Base-by-base conservation (phyloP, 805 yeast genomes). In the Ogataea saltuana region DNA sequence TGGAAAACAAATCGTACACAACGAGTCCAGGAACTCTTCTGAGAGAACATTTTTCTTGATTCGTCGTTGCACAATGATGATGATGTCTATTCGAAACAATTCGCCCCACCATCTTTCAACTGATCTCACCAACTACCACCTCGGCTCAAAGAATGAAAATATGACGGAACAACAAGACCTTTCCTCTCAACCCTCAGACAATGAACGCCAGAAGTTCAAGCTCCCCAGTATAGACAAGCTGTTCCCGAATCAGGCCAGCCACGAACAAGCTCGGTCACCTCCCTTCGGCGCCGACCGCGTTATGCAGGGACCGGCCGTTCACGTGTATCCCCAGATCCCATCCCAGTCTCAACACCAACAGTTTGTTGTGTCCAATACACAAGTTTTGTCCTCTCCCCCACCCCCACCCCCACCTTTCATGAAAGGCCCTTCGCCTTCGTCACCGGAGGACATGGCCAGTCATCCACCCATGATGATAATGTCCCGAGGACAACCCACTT, bases 211-310 rank as follows among this genome's bases (percentile, higher is more conserved):
- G 23, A 46, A 44, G 25, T 44, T 54, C 17, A 42, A 48, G 27
- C 46, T 55, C 13, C 60, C 60, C 6, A 53, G 60, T 39, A 50
- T 55, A 12, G 52, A 52, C 36, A 50, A 47, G 29, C 47, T 55
- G 6, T 54, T 55, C 25, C 54, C 60, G 15, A 23, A 34, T 31
- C 22, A 18, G n/a, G n/a, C 13, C 31, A 35, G 30, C 27, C 33
- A 20, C 41, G 22, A 23, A 6, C 22, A 49, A 16, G 23, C 50
- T 9, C 42, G 26, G 29, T 32, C 26, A n/a, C n/a, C n/a, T n/a
- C n/a, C n/a, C n/a, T n/a, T n/a, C n/a, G n/a, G n/a, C n/a, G n/a
- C n/a, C n/a, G n/a, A n/a, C n/a, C n/a, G n/a, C n/a, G n/a, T n/a
- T n/a, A n/a, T n/a, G n/a, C 25, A 7, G 25, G 25, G 10, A 22